A percentile compares a stretch with the other conserved stretches of the same genome.
Evolutionary conservation across 768 basidiomycete genomes (phyloP).

Genomic region (Mrakia frigida): DNA sequence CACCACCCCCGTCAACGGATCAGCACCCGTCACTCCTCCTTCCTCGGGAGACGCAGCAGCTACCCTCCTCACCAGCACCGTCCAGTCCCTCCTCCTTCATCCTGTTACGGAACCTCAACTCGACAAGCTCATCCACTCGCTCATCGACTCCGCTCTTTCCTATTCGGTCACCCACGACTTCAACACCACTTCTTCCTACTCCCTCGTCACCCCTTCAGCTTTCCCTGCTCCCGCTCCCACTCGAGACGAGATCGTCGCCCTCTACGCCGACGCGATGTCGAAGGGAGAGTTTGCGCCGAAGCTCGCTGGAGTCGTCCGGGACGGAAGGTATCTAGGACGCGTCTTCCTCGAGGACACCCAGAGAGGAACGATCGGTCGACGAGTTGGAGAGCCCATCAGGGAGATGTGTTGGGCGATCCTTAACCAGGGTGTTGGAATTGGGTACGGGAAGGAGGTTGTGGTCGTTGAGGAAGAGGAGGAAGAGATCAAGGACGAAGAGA

Average conservation of each 20-base stretch:
- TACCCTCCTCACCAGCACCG: constrained; percentile 22
- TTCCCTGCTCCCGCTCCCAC: neutral
- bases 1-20: neutral
- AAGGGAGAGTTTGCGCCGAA: constrained; percentile 23
- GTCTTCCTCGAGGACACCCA: constrained; percentile 28
- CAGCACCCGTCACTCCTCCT: neutral
- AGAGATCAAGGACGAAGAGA: neutral
- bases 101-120: neutral
- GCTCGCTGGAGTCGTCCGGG: constrained; percentile 20
- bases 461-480: neutral
- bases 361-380: constrained; percentile 7
- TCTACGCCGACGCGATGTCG: constrained; percentile 9
- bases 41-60: constrained; percentile 16
- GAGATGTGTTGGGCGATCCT: constrained; percentile 25
- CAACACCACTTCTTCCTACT: neutral
- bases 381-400: constrained; percentile 19
- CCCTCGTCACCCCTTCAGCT: constrained; percentile 11
- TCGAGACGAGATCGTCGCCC: constrained; percentile 11
- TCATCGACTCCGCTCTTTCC: constrained; percentile 28
- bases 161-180: constrained; percentile 16
- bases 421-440: constrained; percentile 18
- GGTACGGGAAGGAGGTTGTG: neutral
- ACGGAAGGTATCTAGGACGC: constrained; percentile 21
- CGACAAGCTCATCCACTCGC: constrained; percentile 23
- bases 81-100: constrained; percentile 19